Percentiles rank a stretch among this genome's conserved stretches.
Evolutionary conservation across 768 basidiomycete genomes (phyloP).

Genomic region (Agaricus sinodeliciosus): DNA sequence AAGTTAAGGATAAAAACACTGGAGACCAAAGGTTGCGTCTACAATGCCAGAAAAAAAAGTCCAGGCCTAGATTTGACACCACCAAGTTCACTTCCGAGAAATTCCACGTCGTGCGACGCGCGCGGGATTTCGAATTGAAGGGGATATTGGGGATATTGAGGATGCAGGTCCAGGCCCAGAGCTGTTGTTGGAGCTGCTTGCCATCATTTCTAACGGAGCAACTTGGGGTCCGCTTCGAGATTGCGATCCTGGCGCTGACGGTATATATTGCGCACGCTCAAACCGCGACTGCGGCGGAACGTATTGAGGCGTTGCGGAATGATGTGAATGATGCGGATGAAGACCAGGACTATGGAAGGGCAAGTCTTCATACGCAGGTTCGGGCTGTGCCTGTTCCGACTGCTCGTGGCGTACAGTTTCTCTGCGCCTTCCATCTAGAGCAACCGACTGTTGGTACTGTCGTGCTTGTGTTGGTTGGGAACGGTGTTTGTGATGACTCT

Average conservation of each 20-base stretch:
- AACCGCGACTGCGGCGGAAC: neutral
- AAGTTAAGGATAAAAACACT: too few species aligned
- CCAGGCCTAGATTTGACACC: neutral
- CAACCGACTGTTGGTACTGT: neutral
- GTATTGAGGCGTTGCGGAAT: neutral
- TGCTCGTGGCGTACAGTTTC: neutral
- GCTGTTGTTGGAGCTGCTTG: conserved; percentile 9
- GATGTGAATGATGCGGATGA: conserved; percentile 7
- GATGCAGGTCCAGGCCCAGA: conserved; percentile 6
- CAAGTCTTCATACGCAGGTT: conserved; percentile 1
- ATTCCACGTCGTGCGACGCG: conserved; percentile 1
- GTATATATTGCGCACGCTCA: neutral
- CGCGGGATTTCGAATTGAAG: conserved; percentile 3
- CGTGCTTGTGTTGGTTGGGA: conserved; percentile 1
- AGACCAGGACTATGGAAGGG: conserved; percentile 8
- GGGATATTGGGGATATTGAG: conserved; percentile 7
- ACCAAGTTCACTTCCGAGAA: conserved; percentile 3
- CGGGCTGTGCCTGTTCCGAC: neutral
- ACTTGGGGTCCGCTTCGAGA: neutral
- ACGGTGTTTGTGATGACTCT: neutral
- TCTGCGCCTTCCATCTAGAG: neutral
- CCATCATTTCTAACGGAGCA: conserved; percentile 1
- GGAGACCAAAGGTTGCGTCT: too few species aligned
- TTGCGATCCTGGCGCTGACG: neutral
- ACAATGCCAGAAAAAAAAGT: neutral